phyloP scores from a whole-genome alignment of 2,329 filamentous ascomycete species.

The Clarireedia homoeocarpa region DNA sequence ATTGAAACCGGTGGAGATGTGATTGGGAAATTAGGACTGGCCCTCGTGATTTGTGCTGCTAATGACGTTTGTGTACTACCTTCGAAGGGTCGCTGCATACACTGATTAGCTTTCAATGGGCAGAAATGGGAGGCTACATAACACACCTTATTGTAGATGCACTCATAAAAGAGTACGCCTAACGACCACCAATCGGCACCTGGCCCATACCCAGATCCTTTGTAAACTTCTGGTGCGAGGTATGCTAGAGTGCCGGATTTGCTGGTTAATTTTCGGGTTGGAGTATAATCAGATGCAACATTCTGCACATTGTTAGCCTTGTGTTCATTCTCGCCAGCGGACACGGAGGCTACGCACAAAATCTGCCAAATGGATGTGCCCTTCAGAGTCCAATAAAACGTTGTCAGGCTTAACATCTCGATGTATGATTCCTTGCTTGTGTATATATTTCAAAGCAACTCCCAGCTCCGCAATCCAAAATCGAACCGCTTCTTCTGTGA shows the following conservation, averaged over 20 bases:
- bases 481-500: constrained; percentile 91
- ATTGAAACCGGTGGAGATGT: constrained; percentile 86
- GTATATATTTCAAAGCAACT: constrained; percentile 82
- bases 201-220: constrained; percentile 78
- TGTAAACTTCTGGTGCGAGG: constrained; percentile 90
- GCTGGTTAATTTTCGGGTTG: constrained; percentile 77
- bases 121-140: background rate
- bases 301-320: constrained; percentile 55
- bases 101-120: constrained; percentile 3
- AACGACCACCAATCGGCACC: constrained; percentile 99
- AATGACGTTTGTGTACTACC: constrained; percentile 77
- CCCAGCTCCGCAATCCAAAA: constrained; percentile 97
- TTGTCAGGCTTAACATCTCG: constrained; percentile 91
- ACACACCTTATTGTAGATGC: constrained; percentile 93
- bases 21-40: constrained; percentile 79
- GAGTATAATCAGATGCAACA: constrained; percentile 86
- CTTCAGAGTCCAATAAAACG: constrained; percentile 77
- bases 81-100: constrained; percentile 75
- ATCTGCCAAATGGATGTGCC: constrained; percentile 94
- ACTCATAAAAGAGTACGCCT: constrained; percentile 97
- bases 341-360: constrained; percentile 57
- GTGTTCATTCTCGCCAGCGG: background rate
- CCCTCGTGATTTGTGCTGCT: constrained; percentile 71
- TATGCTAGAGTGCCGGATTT: constrained; percentile 96
- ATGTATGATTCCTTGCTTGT: constrained; percentile 81